phyloP scores from a whole-genome alignment of 169 alveolate genomes.

The Plasmodium gonderi region DNA sequence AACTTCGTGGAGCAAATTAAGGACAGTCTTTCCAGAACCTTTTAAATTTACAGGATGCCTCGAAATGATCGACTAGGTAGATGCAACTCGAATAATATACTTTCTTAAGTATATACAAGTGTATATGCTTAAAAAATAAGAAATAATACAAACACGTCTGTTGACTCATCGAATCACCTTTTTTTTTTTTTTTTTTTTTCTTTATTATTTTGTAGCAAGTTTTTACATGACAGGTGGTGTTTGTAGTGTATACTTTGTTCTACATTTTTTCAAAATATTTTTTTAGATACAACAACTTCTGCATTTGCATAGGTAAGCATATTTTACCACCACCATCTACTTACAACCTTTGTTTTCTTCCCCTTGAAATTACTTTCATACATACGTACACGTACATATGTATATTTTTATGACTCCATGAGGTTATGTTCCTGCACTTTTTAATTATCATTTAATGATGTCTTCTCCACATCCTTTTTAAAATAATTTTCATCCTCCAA shows the following conservation, averaged over 20 bases:
- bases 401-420: neutral
- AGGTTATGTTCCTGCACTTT: neutral
- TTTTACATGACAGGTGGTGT: no score
- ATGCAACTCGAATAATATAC: no score
- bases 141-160: no score
- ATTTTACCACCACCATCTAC: neutral
- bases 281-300: no score
- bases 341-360: neutral
- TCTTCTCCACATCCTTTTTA: neutral
- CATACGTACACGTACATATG: neutral
- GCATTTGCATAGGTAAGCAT: no score
- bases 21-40: slow-evolving; percentile 6
- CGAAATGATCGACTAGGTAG: no score
- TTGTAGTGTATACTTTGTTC: no score
- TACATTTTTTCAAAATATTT: no score
- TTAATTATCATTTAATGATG: neutral
- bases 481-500: neutral
- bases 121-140: no score
- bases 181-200: neutral
- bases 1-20: slow-evolving; percentile 48
- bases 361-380: neutral
- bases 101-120: no score
- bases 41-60: neutral
- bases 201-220: no score
- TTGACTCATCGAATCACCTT: no score